Conservation (phyloP, 768 basidiomycete genomes). For the Macrolepiota dolichaula region DNA sequence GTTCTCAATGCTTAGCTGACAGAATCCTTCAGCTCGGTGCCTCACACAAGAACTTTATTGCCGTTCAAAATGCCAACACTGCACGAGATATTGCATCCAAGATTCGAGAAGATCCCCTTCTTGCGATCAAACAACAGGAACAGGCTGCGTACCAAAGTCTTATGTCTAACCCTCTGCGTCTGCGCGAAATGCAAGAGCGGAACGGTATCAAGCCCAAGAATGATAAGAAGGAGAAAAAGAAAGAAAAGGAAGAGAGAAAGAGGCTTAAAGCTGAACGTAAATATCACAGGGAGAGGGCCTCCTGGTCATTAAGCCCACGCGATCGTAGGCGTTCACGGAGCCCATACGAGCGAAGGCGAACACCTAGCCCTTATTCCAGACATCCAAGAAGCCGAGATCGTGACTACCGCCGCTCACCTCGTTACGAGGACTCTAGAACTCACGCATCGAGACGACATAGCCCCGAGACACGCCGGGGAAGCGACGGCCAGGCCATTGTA, state of each 20-base stretch:
- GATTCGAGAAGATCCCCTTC: constrained; percentile 92
- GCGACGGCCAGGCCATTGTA: constrained; percentile 25
- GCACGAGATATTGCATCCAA: constrained; percentile 87
- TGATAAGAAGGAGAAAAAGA: constrained; percentile 63
- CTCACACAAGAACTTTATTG: constrained; percentile 89
- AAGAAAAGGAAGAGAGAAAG: constrained; percentile 44
- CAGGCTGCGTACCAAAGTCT: constrained; percentile 88
- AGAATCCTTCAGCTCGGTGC: constrained; percentile 61
- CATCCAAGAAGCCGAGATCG: constrained; percentile 42
- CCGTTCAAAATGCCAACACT: constrained; percentile 91
- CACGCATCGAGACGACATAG: constrained; percentile 25
- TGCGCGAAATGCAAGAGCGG: constrained; percentile 76
- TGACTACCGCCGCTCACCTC: constrained; percentile 25
- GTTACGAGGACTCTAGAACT: constrained; percentile 25
- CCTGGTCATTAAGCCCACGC: constrained; percentile 15
- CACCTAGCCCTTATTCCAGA: constrained; percentile 27
- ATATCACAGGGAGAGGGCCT: constrained; percentile 24
- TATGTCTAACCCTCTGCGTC: constrained; percentile 80
- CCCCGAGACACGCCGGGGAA: constrained; percentile 30
- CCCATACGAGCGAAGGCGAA: constrained; percentile 15
- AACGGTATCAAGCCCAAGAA: constrained; percentile 82
- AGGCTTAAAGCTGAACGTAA: constrained; percentile 38
- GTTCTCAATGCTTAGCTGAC: neutral
- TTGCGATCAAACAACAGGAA: constrained; percentile 98
- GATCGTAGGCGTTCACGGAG: constrained; percentile 14